Conservation (phyloP, 2,329 filamentous ascomycete species). For the Penicillium crustosum region DNA sequence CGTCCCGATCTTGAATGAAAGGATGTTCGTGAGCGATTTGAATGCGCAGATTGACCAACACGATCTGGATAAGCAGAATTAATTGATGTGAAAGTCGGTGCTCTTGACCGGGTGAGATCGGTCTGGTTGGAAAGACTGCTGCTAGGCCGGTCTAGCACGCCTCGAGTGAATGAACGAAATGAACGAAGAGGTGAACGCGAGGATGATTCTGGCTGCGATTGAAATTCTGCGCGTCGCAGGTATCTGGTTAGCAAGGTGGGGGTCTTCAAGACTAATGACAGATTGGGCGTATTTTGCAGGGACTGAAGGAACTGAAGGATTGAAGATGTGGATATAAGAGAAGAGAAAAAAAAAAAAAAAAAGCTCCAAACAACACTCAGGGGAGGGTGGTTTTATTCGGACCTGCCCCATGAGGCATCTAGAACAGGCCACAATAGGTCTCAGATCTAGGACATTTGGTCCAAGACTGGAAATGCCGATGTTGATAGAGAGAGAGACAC, state of each 20-base stretch:
- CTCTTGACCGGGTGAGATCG: constrained; percentile 25
- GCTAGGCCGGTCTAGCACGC: constrained; percentile 29
- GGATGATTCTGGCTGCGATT: constrained; percentile 32
- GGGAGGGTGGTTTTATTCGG: not conserved
- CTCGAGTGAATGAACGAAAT: constrained; percentile 33
- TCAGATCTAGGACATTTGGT: constrained; percentile 21
- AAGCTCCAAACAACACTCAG: not conserved
- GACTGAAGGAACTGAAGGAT: constrained; percentile 6
- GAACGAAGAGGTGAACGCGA: constrained; percentile 35
- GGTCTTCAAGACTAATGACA: not conserved
- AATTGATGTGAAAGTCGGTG: constrained; percentile 24
- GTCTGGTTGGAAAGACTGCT: constrained; percentile 32
- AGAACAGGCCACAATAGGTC: constrained; percentile 13
- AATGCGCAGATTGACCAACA: constrained; percentile 20
- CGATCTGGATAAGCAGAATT: constrained; percentile 21
- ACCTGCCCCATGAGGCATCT: not conserved
- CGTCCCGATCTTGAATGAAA: constrained; percentile 41
- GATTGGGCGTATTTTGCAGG: not conserved
- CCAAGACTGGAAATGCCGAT: not conserved
- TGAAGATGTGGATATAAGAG: constrained; percentile 5
- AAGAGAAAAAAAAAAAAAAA: constrained; percentile 2
- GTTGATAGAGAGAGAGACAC: not conserved
- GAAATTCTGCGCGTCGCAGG: constrained; percentile 29
- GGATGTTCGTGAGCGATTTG: constrained; percentile 36
- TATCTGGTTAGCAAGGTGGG: constrained; percentile 26